phyloP scores from a whole-genome alignment of 148 eudicot species.

The Gaultheria prostrata region DNA sequence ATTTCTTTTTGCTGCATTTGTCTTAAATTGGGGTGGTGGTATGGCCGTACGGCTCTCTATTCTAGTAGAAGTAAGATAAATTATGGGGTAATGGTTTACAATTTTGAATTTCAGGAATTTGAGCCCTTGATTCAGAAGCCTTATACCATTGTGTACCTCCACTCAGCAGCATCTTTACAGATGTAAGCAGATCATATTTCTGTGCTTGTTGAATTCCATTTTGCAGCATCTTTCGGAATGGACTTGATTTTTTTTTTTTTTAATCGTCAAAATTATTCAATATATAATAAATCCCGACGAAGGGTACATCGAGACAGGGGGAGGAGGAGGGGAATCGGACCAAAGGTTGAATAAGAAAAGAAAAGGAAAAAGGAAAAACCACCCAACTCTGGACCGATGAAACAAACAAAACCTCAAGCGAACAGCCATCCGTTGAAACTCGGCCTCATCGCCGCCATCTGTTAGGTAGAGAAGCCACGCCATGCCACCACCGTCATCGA shows the following conservation, averaged over 20 bases:
- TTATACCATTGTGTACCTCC: slow-evolving; percentile 87
- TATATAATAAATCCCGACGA: no score
- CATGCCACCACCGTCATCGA: no score
- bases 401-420: no score
- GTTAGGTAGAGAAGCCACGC: no score
- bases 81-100: not conserved
- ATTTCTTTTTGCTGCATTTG: not conserved
- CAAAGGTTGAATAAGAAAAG: no score
- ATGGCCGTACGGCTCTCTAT: not conserved
- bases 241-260: not conserved
- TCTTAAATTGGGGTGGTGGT: not conserved
- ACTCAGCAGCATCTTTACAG: slow-evolving; percentile 96
- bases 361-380: no score
- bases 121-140: slow-evolving; percentile 97
- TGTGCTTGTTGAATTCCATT: not conserved
- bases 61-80: not conserved
- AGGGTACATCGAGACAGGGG: no score
- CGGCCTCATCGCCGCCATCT: no score
- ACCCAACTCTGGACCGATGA: no score
- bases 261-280: no score
- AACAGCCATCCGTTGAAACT: no score
- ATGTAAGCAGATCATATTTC: slow-evolving; percentile 51
- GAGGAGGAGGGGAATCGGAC: no score
- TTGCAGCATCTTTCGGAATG: not conserved
- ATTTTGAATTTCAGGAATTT: slow-evolving; percentile 66